Evolutionary conservation across 805 yeast genomes (phyloP), one percentile per base, ranked within the genome.

Genomic region (Alloascoidea africana): DNA sequence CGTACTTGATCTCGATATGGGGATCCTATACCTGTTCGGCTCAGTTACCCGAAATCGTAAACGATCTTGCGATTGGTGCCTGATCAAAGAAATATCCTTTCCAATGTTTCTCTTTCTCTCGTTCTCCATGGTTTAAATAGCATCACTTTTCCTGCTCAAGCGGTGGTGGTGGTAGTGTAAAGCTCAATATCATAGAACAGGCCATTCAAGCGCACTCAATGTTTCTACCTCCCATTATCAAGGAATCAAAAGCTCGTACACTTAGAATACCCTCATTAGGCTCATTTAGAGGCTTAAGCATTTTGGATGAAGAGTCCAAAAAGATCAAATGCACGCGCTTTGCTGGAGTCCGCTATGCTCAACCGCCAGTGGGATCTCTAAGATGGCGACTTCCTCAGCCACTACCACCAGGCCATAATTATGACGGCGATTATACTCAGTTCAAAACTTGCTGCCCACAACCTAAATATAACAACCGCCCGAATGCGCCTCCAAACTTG

Each of bases 361-460:
- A 48, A 34, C 56, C 63, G 14, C 52, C 53, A 3, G 42, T 42
- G 3, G 61, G 58, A 4, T 46, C 47, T 15, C 42, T 52, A 36
- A 44, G 67, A 23, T 63, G 58, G 50, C 45, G 44, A 36, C 47
- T 51, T 34, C 64, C 67, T 2, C 39, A 41, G 19, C 49, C 53
- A 5, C 39, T 63, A 5, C 58, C 66, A 1, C 45, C 47, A 1
- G 52, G 52, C 36, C 55, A 45, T 37, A 61, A 61, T 41, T 62
- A 60, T 41, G 46, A 62, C 2, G 66, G 65, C 1, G 58, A 58
- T 35, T 62, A 62, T 41, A 51, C 52, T 11, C 47, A 52, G 16
- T 48, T 56, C 35, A 57, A 60, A 3, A 41, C 54, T 14, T 47
- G 53, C 34, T 56, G 63, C 40, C 64, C 65, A 5, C 68, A 63